Base-by-base conservation (phyloP, 805 yeast genomes). In the Yamadazyma laniorum region DNA sequence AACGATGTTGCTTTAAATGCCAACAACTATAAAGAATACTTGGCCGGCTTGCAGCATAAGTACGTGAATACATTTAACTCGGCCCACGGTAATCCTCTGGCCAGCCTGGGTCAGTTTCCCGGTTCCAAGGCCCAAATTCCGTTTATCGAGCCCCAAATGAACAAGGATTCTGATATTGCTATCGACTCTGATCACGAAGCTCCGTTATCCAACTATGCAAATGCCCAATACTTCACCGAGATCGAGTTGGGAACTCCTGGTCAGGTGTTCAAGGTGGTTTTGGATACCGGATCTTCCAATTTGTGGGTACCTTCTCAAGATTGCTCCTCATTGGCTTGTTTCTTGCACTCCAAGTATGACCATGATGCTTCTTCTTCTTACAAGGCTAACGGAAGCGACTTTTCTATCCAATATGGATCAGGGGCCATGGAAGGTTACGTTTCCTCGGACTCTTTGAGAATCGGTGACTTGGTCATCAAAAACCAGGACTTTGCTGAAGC, bases 251-350 rank as follows among this genome's bases (percentile, higher is more conserved):
- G 99, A 51, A 85, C 96, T 28, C 99, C 99, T 7, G 87, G 85
- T 34, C 99, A 93, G 71, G 61, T 77, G 13, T 93, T 93, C 68
- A 91, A 91, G 74, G 98, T 93, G 35, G 80, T 93, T 47, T 74
- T 93, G 56, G 99, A 93, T 65, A 91, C 99, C 18, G 99, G 99
- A 28, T 86, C 96, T 31, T 85, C 97, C 31, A 93, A 93, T 67
- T 74, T 93, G 69, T 93, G 99, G 99, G 88, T 93, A 47, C 99
- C 99, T 38, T 78, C 95, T 44, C 50, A 73, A 30, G 89, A 86
- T 49, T 93, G 99, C 70, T 72, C 88, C 34, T 88, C 96, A 3
- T 79, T 93, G 66, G 98, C 99, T 35, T 93, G 99, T 70, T 91
- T 77, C 75, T 74, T 93, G 61, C 99, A 93, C 70, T 56, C 84